Percentiles rank a stretch among this genome's conserved stretches.
phyloP scores from a whole-genome alignment of 305 asterid species.

The Plantago lanceolata region DNA sequence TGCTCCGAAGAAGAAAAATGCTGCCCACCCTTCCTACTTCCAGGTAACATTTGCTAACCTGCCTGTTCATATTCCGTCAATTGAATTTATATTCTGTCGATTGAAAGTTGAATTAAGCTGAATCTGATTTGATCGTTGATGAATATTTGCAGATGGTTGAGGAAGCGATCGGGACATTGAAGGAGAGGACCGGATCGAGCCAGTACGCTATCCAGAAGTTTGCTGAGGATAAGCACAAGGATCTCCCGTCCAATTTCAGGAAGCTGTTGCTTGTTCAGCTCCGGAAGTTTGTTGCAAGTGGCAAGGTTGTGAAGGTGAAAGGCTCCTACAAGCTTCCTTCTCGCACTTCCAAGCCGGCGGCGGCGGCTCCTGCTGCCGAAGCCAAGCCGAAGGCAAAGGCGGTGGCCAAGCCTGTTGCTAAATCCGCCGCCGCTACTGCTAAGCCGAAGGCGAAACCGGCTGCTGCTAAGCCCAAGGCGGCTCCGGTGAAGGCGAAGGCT shows the following conservation, averaged over 20 bases:
- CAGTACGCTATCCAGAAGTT: constrained; percentile 73
- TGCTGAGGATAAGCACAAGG: constrained; percentile 69
- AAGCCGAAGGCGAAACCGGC: constrained; percentile 35
- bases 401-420: too few relatives aligned
- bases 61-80: too few relatives aligned
- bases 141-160: constrained; percentile 55
- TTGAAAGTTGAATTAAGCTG: background rate
- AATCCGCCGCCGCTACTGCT: constrained; percentile 19
- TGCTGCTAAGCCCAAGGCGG: constrained; percentile 27
- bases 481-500: constrained; percentile 36
- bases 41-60: too few relatives aligned
- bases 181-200: constrained; percentile 79
- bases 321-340: constrained; percentile 68
- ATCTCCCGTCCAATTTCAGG: constrained; percentile 62
- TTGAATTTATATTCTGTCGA: background rate
- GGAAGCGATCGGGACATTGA: constrained; percentile 63
- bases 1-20: constrained; percentile 44
- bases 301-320: constrained; percentile 62
- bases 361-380: constrained; percentile 24
- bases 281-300: constrained; percentile 64
- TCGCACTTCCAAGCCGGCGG: constrained; percentile 34
- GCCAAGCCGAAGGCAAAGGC: constrained; percentile 18
- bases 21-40: constrained; percentile 78
- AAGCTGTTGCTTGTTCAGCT: constrained; percentile 67
- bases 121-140: constrained; percentile 22